phyloP scores from a whole-genome alignment of 306 rosid genomes.

The Lathyrus aphaca region DNA sequence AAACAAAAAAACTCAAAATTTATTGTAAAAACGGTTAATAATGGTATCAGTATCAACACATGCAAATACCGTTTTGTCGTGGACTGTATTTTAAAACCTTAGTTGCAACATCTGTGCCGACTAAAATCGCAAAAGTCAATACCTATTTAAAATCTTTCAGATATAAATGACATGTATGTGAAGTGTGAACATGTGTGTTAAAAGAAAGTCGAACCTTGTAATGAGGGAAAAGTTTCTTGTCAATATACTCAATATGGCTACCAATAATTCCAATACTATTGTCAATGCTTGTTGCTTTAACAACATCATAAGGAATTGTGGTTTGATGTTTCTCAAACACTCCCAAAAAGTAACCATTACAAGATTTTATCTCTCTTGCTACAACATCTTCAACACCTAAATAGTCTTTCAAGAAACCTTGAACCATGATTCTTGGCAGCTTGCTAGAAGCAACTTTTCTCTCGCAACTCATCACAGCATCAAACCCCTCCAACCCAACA shows the following conservation, averaged over 20 bases:
- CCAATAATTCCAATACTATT: conserved; percentile 40
- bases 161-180: background rate
- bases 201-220: conserved; percentile 52
- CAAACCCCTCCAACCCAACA: conserved; percentile 60
- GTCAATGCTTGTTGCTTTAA: background rate
- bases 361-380: conserved; percentile 63
- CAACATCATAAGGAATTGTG: conserved; percentile 16
- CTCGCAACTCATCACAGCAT: conserved; percentile 52
- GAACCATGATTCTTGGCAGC: conserved; percentile 72
- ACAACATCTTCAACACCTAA: conserved; percentile 56
- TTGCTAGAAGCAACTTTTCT: conserved; percentile 55
- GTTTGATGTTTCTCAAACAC: conserved; percentile 44
- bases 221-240: conserved; percentile 46
- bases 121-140: too few relatives aligned
- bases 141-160: too few relatives aligned
- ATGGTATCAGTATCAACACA: too few relatives aligned
- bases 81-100: too few relatives aligned
- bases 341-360: conserved; percentile 64
- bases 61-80: too few relatives aligned
- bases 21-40: too few relatives aligned
- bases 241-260: conserved; percentile 41
- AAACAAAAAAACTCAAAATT: background rate
- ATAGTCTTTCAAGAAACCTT: conserved; percentile 61
- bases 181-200: background rate
- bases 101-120: too few relatives aligned